Evolutionary conservation across 805 yeast genomes (phyloP).

Genomic region (Tetrapisispora pingtungensis): DNA sequence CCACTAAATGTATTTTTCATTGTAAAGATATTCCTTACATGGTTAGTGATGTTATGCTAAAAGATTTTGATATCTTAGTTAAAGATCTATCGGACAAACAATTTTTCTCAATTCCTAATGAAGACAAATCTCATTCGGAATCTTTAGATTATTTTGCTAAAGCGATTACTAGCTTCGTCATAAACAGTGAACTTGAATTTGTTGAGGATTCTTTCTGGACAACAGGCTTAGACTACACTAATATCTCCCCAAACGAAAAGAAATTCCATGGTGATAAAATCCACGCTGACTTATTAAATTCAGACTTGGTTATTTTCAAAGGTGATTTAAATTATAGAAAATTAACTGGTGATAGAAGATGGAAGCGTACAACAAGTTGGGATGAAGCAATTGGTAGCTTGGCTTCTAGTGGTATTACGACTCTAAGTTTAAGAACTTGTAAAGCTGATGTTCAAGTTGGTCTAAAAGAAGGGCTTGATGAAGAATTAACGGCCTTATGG

Average conservation of each 20-base stretch:
- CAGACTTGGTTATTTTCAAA: slow-evolving; percentile 71
- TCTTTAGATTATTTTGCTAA: slow-evolving; percentile 42
- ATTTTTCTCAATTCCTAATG: slow-evolving; percentile 36
- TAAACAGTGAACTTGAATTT: slow-evolving; percentile 39
- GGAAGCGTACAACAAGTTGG: slow-evolving; percentile 81
- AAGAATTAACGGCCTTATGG: slow-evolving; percentile 54
- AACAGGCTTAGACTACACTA: slow-evolving; percentile 63
- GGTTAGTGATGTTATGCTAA: slow-evolving; percentile 89
- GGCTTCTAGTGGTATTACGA: slow-evolving; percentile 49
- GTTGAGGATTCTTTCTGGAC: slow-evolving; percentile 82
- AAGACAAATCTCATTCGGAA: slow-evolving; percentile 20
- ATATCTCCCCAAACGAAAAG: slow-evolving; percentile 41
- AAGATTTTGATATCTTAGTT: slow-evolving; percentile 57
- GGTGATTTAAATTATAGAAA: slow-evolving; percentile 96
- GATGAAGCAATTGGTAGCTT: slow-evolving; percentile 57
- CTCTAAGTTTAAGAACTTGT: slow-evolving; percentile 79
- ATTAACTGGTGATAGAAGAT: slow-evolving; percentile 78
- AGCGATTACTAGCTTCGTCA: slow-evolving; percentile 35
- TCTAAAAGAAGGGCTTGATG: slow-evolving; percentile 61
- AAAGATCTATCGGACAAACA: slow-evolving; percentile 42
- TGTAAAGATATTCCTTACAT: slow-evolving; percentile 93
- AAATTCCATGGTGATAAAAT: slow-evolving; percentile 46
- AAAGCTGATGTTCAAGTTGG: slow-evolving; percentile 96
- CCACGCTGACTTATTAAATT: slow-evolving; percentile 49
- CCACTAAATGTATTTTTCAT: slow-evolving; percentile 60